Base-by-base conservation (phyloP, 1,284 basidiomycete species). In the Boletus sp. region DNA sequence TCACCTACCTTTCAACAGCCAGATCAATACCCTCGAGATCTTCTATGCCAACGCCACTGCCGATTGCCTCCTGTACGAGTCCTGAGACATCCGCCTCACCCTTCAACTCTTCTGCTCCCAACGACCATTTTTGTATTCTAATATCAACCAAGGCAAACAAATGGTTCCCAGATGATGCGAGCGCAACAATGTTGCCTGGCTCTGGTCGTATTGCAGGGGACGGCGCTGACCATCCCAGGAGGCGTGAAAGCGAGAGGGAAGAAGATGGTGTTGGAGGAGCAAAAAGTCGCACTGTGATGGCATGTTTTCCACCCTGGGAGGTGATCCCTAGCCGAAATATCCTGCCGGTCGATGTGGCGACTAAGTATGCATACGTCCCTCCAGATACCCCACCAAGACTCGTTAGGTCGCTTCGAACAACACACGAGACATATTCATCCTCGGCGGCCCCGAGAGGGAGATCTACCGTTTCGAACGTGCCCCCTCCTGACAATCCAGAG, bases 401-500 rank as follows among this genome's bases (percentile, higher is more conserved):
- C 74, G 85, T 72, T 70, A 90, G 87, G 69, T 91, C 84, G 38
- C 82, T 80, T 38, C 89, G 84, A 60, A 84, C 78, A 25, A 92
- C 72, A 65, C 82, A 85, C 1, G 89, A 90, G 21, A 90, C 79
- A 56, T 79, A 78, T 71, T 93, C 90, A 8, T 82, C 82, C 25
- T 80, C 72, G 8, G 64, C 21, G 1, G 55, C 31, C 33, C 76
- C 75, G 37, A 92, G 37, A 92, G 80, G 78, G n/a, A 93, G 70
- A 30, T 80, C 64, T 6, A 80, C 77, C 13, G 80, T 78, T 8
- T 81, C 79, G 66, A 83, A 92, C 62, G 85, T 84, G 54, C 90
- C 84, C 4, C 90, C 91, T n/a, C 91, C 91, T 6, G 91, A 89
- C 21, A 93, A 82, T 31, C 91, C 91, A 64, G 88, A 87, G 53